Percentiles rank a stretch among this genome's conserved stretches.
These are phyloP conservation scores for Penicillium steckii DNA, from an alignment of 495 filamentous ascomycete species.

Conservation along the genomic window DNA sequence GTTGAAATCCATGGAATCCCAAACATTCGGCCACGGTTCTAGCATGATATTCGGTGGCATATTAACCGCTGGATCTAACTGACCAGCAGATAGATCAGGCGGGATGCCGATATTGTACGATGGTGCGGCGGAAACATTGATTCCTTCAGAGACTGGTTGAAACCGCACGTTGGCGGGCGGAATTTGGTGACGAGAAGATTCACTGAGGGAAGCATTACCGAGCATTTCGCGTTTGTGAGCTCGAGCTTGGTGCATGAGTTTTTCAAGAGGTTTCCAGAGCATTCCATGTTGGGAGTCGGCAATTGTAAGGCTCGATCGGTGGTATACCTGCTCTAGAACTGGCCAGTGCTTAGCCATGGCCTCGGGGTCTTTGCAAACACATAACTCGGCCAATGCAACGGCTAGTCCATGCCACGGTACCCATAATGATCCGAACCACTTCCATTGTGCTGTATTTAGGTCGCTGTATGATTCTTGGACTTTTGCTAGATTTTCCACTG, in stretches of 20 bases:
- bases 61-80: neutral
- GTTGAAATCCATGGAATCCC: conserved; percentile 32
- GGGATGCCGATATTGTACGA: conserved; percentile 3
- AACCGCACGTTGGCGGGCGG: neutral
- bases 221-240: conserved; percentile 22
- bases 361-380: conserved; percentile 59
- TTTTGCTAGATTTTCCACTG: conserved; percentile 29
- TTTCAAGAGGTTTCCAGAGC: conserved; percentile 70
- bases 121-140: neutral
- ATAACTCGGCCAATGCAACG: conserved; percentile 66
- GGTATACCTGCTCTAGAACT: conserved; percentile 60
- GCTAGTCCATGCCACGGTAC: conserved; percentile 49
- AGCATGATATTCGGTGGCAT: conserved; percentile 1
- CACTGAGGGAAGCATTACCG: neutral
- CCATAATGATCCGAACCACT: conserved; percentile 40
- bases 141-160: neutral
- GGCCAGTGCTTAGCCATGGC: conserved; percentile 71
- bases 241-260: conserved; percentile 53
- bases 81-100: conserved; percentile 1
- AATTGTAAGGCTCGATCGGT: conserved; percentile 46
- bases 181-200: neutral
- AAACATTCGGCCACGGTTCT: conserved; percentile 29
- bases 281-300: conserved; percentile 56
- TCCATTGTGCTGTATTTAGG: conserved; percentile 28
- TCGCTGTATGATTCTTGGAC: conserved; percentile 22